Conservation (phyloP, 2,329 filamentous ascomycete species). For the Plenodomus tracheiphilus region DNA sequence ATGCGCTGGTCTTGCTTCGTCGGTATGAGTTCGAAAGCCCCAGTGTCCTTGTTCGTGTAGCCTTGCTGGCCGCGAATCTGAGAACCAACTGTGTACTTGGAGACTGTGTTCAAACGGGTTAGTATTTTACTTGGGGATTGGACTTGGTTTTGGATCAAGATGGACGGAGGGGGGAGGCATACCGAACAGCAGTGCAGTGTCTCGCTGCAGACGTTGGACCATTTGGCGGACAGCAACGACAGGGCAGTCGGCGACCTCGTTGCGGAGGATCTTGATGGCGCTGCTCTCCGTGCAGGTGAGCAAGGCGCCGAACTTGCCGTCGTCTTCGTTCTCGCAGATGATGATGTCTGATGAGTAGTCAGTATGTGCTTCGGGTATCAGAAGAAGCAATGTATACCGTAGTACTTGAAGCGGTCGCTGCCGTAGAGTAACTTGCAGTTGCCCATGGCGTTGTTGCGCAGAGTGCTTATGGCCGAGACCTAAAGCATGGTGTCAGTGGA, state of each 20-base stretch:
- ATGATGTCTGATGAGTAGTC: constrained; percentile 22
- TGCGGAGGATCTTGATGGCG: constrained; percentile 73
- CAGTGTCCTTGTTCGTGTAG: constrained; percentile 5
- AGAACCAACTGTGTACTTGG: constrained; percentile 21
- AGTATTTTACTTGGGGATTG: no score
- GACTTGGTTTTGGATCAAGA: no score
- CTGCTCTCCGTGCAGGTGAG: constrained; percentile 84
- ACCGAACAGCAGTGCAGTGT: constrained; percentile 28
- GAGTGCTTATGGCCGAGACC: constrained; percentile 53
- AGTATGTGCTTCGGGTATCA: not conserved
- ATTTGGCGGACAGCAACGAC: constrained; percentile 56
- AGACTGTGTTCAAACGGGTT: not conserved
- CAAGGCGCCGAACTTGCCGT: constrained; percentile 81
- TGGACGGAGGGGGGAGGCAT: no score
- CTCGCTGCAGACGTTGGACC: constrained; percentile 23
- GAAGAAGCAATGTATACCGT: constrained; percentile 8
- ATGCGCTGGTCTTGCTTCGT: not conserved
- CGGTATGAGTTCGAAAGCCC: constrained; percentile 10
- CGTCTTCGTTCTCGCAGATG: constrained; percentile 8
- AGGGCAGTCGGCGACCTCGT: constrained; percentile 72
- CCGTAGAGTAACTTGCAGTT: constrained; percentile 36
- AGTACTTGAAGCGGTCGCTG: constrained; percentile 28
- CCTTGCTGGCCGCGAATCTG: constrained; percentile 22
- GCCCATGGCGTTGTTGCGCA: constrained; percentile 17
- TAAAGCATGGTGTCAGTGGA: constrained; percentile 58